Percentiles rank a stretch among this genome's conserved stretches.
phyloP scores from a whole-genome alignment of 2,329 filamentous ascomycete genomes.

The Penicillium sp. region DNA sequence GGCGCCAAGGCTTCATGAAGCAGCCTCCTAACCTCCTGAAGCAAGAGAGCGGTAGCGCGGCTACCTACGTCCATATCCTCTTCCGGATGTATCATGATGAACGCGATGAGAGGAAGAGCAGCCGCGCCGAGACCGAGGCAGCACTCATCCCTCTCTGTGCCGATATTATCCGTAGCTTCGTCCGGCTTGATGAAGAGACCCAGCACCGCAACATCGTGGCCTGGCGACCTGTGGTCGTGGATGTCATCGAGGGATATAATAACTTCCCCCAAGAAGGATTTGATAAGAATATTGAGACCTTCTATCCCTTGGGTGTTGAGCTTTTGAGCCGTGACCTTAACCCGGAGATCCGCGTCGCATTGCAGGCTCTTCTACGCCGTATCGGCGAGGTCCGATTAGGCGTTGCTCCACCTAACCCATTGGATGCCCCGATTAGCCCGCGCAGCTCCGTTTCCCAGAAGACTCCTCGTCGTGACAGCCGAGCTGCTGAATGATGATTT shows the following conservation, averaged over 20 bases:
- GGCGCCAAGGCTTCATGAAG: conserved; percentile 99
- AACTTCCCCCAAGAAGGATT: conserved; percentile 82
- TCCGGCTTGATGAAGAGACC: conserved; percentile 86
- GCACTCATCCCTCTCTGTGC: conserved; percentile 92
- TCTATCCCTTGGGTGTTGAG: conserved; percentile 84
- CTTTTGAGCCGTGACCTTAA: conserved; percentile 80
- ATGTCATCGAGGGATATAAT: conserved; percentile 90
- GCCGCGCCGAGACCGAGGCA: conserved; percentile 79
- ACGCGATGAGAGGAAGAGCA: conserved; percentile 76
- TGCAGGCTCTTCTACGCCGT: conserved; percentile 75
- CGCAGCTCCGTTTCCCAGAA: conserved; percentile 38
- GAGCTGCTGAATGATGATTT: conserved; percentile 20
- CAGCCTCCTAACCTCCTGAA: conserved; percentile 97
- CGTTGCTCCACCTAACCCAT: conserved; percentile 38
- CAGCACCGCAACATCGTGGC: conserved; percentile 96
- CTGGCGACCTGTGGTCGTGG: conserved; percentile 95
- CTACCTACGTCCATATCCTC: conserved; percentile 92
- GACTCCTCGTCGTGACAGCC: conserved; percentile 31
- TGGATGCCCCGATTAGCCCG: conserved; percentile 32
- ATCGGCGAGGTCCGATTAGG: conserved; percentile 74
- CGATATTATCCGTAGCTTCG: conserved; percentile 87
- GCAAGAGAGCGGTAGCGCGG: conserved; percentile 89
- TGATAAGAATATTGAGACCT: conserved; percentile 72
- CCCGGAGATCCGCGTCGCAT: conserved; percentile 71
- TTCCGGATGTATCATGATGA: conserved; percentile 97